Conservation (phyloP, 257 asterid genomes). For the Solanum lycopersicoides region DNA sequence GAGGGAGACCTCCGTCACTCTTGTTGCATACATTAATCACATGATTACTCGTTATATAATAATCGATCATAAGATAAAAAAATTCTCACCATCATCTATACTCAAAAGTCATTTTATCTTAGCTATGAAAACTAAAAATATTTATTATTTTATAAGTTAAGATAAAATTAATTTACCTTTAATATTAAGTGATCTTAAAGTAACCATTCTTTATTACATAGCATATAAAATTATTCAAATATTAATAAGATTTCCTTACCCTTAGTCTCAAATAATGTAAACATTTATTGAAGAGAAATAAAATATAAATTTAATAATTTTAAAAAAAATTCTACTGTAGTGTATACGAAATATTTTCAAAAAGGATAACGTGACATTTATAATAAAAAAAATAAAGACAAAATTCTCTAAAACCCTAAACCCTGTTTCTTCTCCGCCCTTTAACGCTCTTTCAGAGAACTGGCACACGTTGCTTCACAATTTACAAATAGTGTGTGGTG, state of each 20-base stretch:
- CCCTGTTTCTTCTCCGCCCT: constrained; percentile 1
- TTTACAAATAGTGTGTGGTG: constrained; percentile 15
- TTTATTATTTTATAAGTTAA: too few species aligned
- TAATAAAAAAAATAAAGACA: neutral
- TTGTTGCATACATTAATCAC: too few species aligned
- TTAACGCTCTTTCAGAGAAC: neutral
- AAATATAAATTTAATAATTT: neutral
- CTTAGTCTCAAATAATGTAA: neutral
- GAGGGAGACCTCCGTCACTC: neutral
- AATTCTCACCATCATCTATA: too few species aligned
- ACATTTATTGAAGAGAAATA: neutral
- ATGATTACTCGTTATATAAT: neutral
- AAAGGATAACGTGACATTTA: neutral
- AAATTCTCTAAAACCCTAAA: constrained; percentile 22
- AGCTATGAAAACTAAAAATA: too few species aligned
- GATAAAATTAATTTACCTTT: neutral
- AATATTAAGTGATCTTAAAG: neutral
- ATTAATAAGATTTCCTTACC: neutral
- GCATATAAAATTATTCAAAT: neutral
- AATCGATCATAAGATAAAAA: too few species aligned
- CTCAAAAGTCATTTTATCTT: too few species aligned
- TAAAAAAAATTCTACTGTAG: too few species aligned
- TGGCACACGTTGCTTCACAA: neutral
- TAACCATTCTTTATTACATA: neutral
- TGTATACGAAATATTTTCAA: too few species aligned